phyloP scores from a whole-genome alignment of 1,139 yeast genomes.

The Candida labiduridarum region DNA sequence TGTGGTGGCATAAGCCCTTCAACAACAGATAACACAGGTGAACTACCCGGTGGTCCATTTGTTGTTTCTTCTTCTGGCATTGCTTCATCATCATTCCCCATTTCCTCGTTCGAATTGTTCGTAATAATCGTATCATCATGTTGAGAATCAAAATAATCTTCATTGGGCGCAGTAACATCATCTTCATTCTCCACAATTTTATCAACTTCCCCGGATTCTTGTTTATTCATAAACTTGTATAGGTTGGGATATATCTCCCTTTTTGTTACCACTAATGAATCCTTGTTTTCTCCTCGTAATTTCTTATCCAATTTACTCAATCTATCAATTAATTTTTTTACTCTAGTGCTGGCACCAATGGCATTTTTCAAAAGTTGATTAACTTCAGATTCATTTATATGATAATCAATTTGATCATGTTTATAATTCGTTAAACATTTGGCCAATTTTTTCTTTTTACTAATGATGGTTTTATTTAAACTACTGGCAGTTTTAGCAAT shows the following conservation, averaged over 20 bases:
- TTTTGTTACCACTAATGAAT: conserved; percentile 7
- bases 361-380: conserved; percentile 18
- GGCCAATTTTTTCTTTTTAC: conserved; percentile 22
- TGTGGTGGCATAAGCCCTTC: not conserved
- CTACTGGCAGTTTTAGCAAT: conserved; percentile 31
- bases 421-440: conserved; percentile 14
- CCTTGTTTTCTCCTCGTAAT: conserved; percentile 8
- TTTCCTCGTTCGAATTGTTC: not conserved
- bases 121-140: not conserved
- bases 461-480: conserved; percentile 23
- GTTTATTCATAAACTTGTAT: conserved; percentile 8
- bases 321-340: conserved; percentile 14
- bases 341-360: conserved; percentile 16
- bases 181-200: conserved; percentile 1
- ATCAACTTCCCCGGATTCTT: not conserved
- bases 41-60: not conserved
- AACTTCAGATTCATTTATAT: conserved; percentile 19
- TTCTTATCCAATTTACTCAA: conserved; percentile 13
- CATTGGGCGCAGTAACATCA: conserved; percentile 4
- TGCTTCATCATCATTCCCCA: not conserved
- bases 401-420: conserved; percentile 10
- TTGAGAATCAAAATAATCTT: conserved; percentile 8
- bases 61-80: not conserved
- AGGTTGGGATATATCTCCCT: conserved; percentile 15
- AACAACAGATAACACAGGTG: not conserved